Base-by-base conservation (phyloP, 1,139 yeast genomes). In the Taphrina populina region DNA sequence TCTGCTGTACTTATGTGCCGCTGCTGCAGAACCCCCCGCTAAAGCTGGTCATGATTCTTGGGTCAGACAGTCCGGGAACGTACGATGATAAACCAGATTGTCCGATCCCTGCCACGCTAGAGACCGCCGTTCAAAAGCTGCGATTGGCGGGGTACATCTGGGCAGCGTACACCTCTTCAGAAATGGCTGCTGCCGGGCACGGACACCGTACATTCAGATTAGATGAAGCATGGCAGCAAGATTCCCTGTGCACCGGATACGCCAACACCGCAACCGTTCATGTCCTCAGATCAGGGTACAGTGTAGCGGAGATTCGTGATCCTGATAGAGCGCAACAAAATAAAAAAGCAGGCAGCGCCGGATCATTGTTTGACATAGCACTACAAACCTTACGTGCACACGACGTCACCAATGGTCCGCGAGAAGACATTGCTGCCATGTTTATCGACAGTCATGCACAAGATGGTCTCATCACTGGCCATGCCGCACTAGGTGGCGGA, bases 401-500 rank as follows among this genome's bases (percentile, higher is more conserved):
- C 56, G 45, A 24, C 37, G 40, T 1, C 36, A 56, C 46, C 27
- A 49, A 35, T n/a, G 69, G 70, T 7, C 40, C 54, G 15, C 69
- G 68, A 13, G 80, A 80, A 2, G 88, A 86, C 65, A 94, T 92
- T 29, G 96, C 97, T 0, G 92, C 84, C 13, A 74, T 90, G 66
- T 84, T 83, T 63, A 68, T 88, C 60, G 98, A 92, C 69, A 77
- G 95, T 0, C 90, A 85, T 64, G 71, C 74, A 1, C 63, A 70
- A 30, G 67, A 67, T 30, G 76, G 82, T 44, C 70, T 88, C 61
- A 83, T 92, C 46, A 70, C 82, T 49, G 88, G 90, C 1, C 97
- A 92, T 71, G 97, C 97, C 2, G 97, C 97, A 0, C 72, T 92
- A 19, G 97, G 97, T 37, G 97, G 97, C 32, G 95, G 95, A 5